phyloP scores from a whole-genome alignment of 306 rosid genomes.

The Elaeagnus macrophylla region DNA sequence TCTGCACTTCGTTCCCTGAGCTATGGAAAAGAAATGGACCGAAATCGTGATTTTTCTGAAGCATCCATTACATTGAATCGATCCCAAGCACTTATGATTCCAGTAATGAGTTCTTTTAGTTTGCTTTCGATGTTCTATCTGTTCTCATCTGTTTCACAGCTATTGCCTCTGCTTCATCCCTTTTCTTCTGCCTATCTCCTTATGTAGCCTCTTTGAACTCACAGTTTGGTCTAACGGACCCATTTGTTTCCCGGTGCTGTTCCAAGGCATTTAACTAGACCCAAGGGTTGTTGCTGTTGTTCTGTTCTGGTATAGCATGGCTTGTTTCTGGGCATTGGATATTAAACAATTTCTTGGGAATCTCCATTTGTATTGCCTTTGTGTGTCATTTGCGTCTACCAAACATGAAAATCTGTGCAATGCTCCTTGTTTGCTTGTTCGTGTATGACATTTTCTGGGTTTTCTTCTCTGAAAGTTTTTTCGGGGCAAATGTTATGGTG shows the following conservation, averaged over 20 bases:
- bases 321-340: slow-evolving; percentile 96
- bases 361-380: slow-evolving; percentile 89
- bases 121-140: slow-evolving; percentile 94
- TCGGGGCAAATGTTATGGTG: slow-evolving; percentile 97
- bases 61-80: slow-evolving; percentile 84
- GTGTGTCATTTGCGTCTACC: slow-evolving; percentile 98
- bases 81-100: slow-evolving; percentile 94
- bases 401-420: slow-evolving; percentile 90
- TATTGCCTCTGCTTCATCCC: slow-evolving; percentile 69
- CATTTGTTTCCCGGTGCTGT: slow-evolving; percentile 88
- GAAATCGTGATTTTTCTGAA: slow-evolving; percentile 65
- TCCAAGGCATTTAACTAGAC: slow-evolving; percentile 72
- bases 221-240: slow-evolving; percentile 74
- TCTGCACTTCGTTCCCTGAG: slow-evolving; percentile 91
- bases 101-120: slow-evolving; percentile 94
- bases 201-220: slow-evolving; percentile 52
- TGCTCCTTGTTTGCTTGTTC: slow-evolving; percentile 79
- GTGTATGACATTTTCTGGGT: slow-evolving; percentile 96
- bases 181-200: slow-evolving; percentile 81
- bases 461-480: slow-evolving; percentile 93
- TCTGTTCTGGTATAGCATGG: slow-evolving; percentile 59
- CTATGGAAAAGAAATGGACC: slow-evolving; percentile 95
- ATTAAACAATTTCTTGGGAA: slow-evolving; percentile 84
- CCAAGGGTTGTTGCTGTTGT: slow-evolving; percentile 59
- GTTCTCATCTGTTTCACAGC: slow-evolving; percentile 94